Evolutionary conservation across 2,329 filamentous ascomycete species (phyloP), one percentile per base, ranked within the genome.

Genomic region (Cercospora canescens): DNA sequence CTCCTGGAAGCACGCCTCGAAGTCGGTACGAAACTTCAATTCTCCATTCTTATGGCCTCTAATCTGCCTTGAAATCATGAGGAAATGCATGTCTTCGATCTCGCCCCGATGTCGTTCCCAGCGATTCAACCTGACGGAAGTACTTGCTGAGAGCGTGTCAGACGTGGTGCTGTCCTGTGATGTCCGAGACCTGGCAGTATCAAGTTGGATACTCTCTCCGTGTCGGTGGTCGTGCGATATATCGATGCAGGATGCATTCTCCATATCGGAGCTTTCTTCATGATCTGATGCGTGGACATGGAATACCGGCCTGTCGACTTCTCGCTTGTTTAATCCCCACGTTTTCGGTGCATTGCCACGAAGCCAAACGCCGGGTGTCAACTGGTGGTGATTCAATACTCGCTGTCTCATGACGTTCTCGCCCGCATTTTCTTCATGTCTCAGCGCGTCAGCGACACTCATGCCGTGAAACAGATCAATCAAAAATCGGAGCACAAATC

Each of bases 1-100:
- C 7, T 66, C 60, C 39, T 61, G 45, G 56, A 66, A 66, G 37
- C 64, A 66, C 9, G 45, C 41, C 45, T 66, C 35, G 16, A 66
- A 66, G 32, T 66, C 50, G 48, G 60, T 63, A 2, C 64, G 64
- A 35, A 66, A 66, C 28, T 63, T 63, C 6, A 63, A 39, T 21
- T 59, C 62, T 12, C 55, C 30, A 37, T 58, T 50, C 14, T 11
- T 37, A n/a, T 62, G 50, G 21, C 35, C 18, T 39, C 45, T 55
- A 9, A 62, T 8, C 26, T 62, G 48, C 32, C 48, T 50, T 34
- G 45, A 21, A 32, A 62, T 30, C 21, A 55, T 62, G 32, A 62
- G 48, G 8, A 62, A 34, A 45, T 62, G 60, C 60, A 62, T 62
- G 34, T 62, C 50, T 56, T 56, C 50, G 11, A 24, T n/a, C n/a